Evolutionary conservation across 768 basidiomycete species (phyloP), one percentile per base, ranked within the genome.

Genomic region (Xerocomellus chrysenteron): DNA sequence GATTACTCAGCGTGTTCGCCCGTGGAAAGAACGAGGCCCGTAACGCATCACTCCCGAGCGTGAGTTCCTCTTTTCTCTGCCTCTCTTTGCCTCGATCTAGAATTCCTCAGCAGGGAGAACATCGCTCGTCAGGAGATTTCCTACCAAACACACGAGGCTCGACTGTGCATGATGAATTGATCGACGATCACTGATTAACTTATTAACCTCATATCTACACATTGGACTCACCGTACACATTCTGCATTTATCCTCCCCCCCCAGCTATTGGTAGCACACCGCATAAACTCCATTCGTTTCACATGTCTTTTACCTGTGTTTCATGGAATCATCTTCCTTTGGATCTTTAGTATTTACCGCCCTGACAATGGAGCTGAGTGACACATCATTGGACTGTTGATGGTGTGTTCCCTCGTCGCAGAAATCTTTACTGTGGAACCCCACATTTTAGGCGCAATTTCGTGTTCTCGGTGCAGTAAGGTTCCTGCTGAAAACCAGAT

Each of bases 1-100:
- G 66, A 49, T 61, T 74, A 33, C 67, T 77, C 41, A 57, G 64
- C 48, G 35, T 72, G 35, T 72, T 72, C 43, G 41, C 33, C 19
- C 72, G 70, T 28, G 66, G 59, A 48, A 72, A 60, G 56, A 49
- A 41, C 37, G 67, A 54, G 24, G 47, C 21, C 10, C 53, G 21
- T 24, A 50, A 33, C 14, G 26, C 37, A 48, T 43, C 54, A 32
- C 47, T 55, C 7, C 43, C 46, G 16, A 50, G 40, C 4, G 71
- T 70, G 56, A 53, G 65, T 45, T 28, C 14, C 13, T 21, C 37
- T 19, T 24, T 37, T 39, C 17, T 30, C 32, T 37, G 16, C 28
- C 11, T 26, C n/a, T 0, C 40, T 13, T 33, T 10, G 8, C 12
- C 24, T 33, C 47, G 26, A 55, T 47, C 17, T 7, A 33, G 21